A percentile compares a stretch with the other conserved stretches of the same genome.
Conservation (phyloP, 257 asterid species). For the Ocimum tenuiflorum region DNA sequence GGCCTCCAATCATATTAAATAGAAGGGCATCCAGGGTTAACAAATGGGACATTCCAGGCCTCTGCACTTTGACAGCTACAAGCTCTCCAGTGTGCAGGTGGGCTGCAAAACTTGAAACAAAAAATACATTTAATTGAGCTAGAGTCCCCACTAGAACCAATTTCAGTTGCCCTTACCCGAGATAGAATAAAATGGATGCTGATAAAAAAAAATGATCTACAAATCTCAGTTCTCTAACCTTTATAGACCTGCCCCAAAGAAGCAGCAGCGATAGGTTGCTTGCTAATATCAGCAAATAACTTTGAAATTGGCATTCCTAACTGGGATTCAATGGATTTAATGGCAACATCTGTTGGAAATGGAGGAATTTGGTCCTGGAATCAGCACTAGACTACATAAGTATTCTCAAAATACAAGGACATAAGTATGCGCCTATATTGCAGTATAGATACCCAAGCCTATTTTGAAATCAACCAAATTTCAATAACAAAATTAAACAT, state of each 20-base stretch:
- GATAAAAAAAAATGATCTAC: neutral
- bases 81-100: slow-evolving; percentile 98
- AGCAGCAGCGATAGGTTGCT: slow-evolving; percentile 95
- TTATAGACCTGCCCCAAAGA: slow-evolving; percentile 96
- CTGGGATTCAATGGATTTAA: slow-evolving; percentile 77
- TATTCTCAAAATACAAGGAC: slow-evolving; percentile 14
- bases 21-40: slow-evolving; percentile 89
- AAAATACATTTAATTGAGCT: slow-evolving; percentile 32
- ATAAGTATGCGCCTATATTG: slow-evolving; percentile 5
- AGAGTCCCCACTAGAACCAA: neutral
- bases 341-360: slow-evolving; percentile 70
- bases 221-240: slow-evolving; percentile 51
- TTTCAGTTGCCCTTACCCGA: neutral
- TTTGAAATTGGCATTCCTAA: slow-evolving; percentile 74
- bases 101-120: slow-evolving; percentile 87
- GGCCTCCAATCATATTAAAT: slow-evolving; percentile 96
- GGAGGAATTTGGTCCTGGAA: slow-evolving; percentile 98
- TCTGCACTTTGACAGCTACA: slow-evolving; percentile 97
- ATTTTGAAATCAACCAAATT: neutral
- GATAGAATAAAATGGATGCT: neutral
- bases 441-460: slow-evolving; percentile 6
- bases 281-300: slow-evolving; percentile 83
- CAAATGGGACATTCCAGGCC: slow-evolving; percentile 89
- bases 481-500: slow-evolving; percentile 6
- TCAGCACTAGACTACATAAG: slow-evolving; percentile 12